Conservation (phyloP, 176 grass and related monocot genomes). For the Phragmites australis region DNA sequence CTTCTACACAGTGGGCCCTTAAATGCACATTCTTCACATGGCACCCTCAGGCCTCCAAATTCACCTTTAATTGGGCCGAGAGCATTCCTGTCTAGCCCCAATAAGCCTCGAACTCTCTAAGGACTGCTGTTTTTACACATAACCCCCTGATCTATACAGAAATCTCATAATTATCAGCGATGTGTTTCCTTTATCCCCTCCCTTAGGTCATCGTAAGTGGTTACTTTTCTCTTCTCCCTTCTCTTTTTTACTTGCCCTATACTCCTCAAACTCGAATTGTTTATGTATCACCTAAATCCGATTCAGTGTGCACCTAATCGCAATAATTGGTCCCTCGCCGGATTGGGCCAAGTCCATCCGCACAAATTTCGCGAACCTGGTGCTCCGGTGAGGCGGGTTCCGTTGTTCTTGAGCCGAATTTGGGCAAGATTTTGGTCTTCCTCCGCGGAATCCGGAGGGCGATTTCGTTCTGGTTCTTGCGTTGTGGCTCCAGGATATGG, state of each 20-base stretch:
- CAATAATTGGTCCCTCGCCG: conserved; percentile 13
- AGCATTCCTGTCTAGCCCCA: no score
- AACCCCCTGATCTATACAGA: no score
- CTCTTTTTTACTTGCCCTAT: conserved; percentile 31
- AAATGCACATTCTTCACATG: no score
- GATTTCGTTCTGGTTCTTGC: not conserved
- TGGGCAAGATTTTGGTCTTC: not conserved
- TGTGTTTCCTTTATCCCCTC: no score
- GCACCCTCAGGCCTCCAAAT: no score
- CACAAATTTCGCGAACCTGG: not conserved
- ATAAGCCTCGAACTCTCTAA: no score
- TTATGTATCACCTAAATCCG: not conserved
- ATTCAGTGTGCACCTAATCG: not conserved
- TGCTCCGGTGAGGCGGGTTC: not conserved
- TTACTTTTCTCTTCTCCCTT: not conserved
- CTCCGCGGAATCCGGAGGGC: not conserved
- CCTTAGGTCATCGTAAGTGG: not conserved
- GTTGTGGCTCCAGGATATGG: conserved; percentile 34
- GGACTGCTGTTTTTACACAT: no score
- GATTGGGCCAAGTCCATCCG: not conserved
- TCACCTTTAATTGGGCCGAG: no score
- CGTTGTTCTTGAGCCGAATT: not conserved
- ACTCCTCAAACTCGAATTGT: conserved; percentile 37
- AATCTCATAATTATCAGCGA: no score
- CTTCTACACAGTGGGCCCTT: no score